Evolutionary conservation across 495 filamentous ascomycete species (phyloP), one percentile per base, ranked within the genome.

Genomic region (Hyaloscypha finlandica): DNA sequence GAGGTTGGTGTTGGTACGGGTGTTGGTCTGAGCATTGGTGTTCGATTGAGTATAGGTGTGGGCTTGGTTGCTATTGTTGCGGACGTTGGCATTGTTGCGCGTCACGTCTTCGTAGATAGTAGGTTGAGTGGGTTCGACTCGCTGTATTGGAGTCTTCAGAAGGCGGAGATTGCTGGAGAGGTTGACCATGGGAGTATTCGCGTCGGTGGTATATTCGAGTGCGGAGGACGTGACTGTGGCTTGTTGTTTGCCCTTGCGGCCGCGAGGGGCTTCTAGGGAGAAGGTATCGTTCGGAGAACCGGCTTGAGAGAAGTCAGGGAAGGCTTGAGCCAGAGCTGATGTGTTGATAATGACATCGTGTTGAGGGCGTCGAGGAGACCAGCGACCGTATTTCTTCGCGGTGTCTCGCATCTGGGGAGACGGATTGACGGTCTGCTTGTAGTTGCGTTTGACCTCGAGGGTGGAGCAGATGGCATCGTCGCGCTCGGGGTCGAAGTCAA

Each of bases 381-480:
- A 73, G 35, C 68, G 68, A 16, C 53, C 61, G 51, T 71, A 74
- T 33, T 74, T 71, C 59, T 69, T 71, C 12, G 72, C 64, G 20
- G 72, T 71, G 61, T 70, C 62, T 8, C 70, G 72, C 19, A 74
- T 45, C 25, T 70, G 14, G 72, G 72, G 12, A 70, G 66, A 19
- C 63, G 35, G 35, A 12, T 12, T 48, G 42, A 48, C 16, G 11
- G 42, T 71, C 16, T 45, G 59, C 2, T 64, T 61, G 31, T 22
- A 31, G 42, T 66, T 33, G 19, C 16, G 51, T n/a, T 63, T 48
- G 19, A 70, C 25, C 42, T 58, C 61, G 37, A 31, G 35, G 29
- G 70, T 72, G 53, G 72, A 74, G 32, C 37, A 62, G 19, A 65
- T 29, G 19, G 63, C 67, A 51, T 70, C 70, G 55, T 73, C 71